phyloP scores from a whole-genome alignment of 352 stramenopile genomes.

The Phytophthora pinifolia region DNA sequence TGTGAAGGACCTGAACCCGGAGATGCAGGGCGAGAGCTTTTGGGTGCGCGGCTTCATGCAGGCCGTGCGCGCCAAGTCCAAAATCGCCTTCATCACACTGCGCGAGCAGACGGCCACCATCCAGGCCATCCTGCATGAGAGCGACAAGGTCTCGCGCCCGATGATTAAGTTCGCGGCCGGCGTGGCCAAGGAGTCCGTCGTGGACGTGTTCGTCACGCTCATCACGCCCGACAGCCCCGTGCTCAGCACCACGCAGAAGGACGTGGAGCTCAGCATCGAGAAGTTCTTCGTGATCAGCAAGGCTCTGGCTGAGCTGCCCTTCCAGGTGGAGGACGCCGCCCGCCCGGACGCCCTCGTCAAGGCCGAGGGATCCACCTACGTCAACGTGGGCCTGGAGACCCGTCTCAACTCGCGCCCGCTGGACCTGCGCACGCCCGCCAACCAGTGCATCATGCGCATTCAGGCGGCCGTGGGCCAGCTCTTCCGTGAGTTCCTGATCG shows the following conservation, averaged over 20 bases:
- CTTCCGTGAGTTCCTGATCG: conserved; percentile 97
- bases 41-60: conserved; percentile 96
- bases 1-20: conserved; percentile 66
- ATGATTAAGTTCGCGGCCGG: conserved; percentile 98
- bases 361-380: conserved; percentile 81
- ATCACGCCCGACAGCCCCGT: conserved; percentile 88
- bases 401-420: conserved; percentile 96
- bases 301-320: conserved; percentile 88
- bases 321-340: conserved; percentile 96
- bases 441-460: conserved; percentile 99
- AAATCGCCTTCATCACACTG: conserved; percentile 97
- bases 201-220: conserved; percentile 96
- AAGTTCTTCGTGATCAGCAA: conserved; percentile 96
- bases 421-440: conserved; percentile 97
- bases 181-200: conserved; percentile 95
- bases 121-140: conserved; percentile 90
- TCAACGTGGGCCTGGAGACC: conserved; percentile 89
- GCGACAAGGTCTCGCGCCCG: conserved; percentile 89
- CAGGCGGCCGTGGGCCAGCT: conserved; percentile 95
- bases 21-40: conserved; percentile 87
- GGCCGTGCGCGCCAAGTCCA: conserved; percentile 93
- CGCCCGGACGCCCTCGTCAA: conserved; percentile 87
- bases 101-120: conserved; percentile 96
- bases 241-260: conserved; percentile 93
- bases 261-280: conserved; percentile 94